Base-by-base conservation (phyloP, 331 rosid genomes). In the Dryas integrifolia region DNA sequence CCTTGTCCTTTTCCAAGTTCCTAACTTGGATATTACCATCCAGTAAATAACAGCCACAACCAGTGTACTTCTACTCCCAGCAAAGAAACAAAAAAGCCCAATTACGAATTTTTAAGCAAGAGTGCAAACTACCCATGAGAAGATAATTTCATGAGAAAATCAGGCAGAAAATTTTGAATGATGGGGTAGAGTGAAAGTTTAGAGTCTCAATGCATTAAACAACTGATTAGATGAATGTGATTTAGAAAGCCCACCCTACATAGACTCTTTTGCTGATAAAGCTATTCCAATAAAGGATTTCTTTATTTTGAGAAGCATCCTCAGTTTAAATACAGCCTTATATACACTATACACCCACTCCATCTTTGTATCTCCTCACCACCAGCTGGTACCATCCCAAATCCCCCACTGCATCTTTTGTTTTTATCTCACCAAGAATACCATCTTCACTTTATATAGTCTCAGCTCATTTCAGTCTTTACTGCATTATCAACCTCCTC, bases 171-270 rank as follows among this genome's bases (percentile, higher is more conserved):
- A 60, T 41, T 44, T 44, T 16, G 3, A 72, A 72, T 74, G 79
- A 79, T 81, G 84, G 83, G 84, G 88, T 77, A 72, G 81, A 77
- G 84, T 84, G 89, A 78, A 82, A 73, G 88, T 82, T 66, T 89
- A 83, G 80, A 75, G 68, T 73, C 49, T 39, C 73, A 51, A 56
- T 67, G 41, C 38, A 76, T 72, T 85, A 65, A 82, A 76, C 26
- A 81, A 82, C 72, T 58, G 77, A 80, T 76, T 78, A 53, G 76
- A 85, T 86, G 72, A 66, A 65, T 16, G 56, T 64, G 87, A 86
- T 16, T 65, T 73, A 6, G 92, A 90, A 86, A 90, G 77, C 69
- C 77, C 60, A 80, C 75, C 74, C 58, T 5, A 45, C n/a, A 15
- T 30, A 3, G 12, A 2, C 35, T 30, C 35, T 38, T 30, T 11